Evolutionary conservation across 768 basidiomycete genomes (phyloP).

Genomic region (Serendipita sp.): DNA sequence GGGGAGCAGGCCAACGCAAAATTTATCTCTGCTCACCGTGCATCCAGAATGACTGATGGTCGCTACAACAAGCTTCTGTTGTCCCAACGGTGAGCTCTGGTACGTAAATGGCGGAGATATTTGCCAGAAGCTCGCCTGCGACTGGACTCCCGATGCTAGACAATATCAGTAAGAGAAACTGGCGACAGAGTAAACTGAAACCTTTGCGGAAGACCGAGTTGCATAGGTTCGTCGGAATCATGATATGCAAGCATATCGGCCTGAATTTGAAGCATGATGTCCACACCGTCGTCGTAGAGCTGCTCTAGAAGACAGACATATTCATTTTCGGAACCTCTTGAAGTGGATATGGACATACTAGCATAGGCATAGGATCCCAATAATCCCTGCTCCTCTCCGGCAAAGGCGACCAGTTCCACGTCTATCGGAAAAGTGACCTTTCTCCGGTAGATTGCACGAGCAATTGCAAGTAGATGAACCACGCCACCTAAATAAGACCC

Average conservation of each 20-base stretch:
- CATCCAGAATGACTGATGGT: slow-evolving; percentile 46
- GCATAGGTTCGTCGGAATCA: slow-evolving; percentile 56
- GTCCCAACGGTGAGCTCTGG: slow-evolving; percentile 59
- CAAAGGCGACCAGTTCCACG: slow-evolving; percentile 69
- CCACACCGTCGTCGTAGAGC: slow-evolving; percentile 38
- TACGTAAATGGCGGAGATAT: slow-evolving; percentile 63
- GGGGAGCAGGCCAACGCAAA: slow-evolving; percentile 23
- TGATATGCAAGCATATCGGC: slow-evolving; percentile 88
- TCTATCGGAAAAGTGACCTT: slow-evolving; percentile 56
- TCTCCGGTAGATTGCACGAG: slow-evolving; percentile 50
- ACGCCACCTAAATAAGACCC: slow-evolving; percentile 28
- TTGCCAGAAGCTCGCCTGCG: slow-evolving; percentile 57
- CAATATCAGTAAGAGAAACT: not conserved
- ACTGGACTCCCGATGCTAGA: slow-evolving; percentile 62
- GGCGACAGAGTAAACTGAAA: slow-evolving; percentile 21
- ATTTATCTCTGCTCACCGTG: not conserved
- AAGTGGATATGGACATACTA: slow-evolving; percentile 30
- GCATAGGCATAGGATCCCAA: slow-evolving; percentile 67
- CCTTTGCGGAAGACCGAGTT: slow-evolving; percentile 65
- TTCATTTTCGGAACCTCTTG: not conserved
- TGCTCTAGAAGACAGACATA: slow-evolving; percentile 28
- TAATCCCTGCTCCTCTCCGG: slow-evolving; percentile 86
- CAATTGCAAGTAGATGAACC: slow-evolving; percentile 62
- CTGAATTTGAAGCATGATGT: slow-evolving; percentile 72
- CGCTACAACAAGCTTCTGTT: slow-evolving; percentile 75